A percentile compares a stretch with the other conserved stretches of the same genome.
Evolutionary conservation across 345 rosid genomes (phyloP).

Genomic region (Luvunga scandens): DNA sequence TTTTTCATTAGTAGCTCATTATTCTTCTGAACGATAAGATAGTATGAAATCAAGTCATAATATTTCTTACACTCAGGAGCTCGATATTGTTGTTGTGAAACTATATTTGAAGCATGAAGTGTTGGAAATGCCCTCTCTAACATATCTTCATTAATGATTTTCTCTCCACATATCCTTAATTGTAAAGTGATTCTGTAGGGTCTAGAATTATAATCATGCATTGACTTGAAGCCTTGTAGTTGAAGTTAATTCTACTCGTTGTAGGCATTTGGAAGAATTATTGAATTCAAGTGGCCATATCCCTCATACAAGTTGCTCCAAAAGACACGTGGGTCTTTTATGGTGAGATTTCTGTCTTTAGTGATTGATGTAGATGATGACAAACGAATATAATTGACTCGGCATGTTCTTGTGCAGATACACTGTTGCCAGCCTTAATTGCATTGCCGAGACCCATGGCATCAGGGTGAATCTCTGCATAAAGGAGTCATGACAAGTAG

Average conservation of each 20-base stretch:
- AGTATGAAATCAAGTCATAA: not conserved
- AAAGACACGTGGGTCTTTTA: not conserved
- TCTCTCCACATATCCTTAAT: not conserved
- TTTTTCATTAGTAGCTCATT: not conserved
- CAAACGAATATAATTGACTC: not conserved
- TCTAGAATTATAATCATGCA: too few relatives aligned
- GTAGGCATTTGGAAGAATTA: too few relatives aligned
- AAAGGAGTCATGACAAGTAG: not conserved
- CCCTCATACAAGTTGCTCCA: not conserved
- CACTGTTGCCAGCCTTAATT: not conserved
- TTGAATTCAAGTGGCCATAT: not conserved
- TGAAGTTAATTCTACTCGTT: not conserved
- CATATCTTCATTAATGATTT: not conserved
- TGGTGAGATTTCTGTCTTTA: not conserved
- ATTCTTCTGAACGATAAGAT: not conserved
- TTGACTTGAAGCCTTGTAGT: too few relatives aligned
- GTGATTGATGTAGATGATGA: not conserved
- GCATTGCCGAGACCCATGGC: not conserved
- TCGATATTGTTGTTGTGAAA: not conserved
- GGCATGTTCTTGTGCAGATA: too few relatives aligned
- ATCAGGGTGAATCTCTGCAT: not conserved
- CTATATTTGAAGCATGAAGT: not conserved
- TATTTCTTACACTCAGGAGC: not conserved
- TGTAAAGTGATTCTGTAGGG: not conserved
- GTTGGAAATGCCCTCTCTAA: too few relatives aligned